Percentiles rank a stretch among this genome's conserved stretches.
These are phyloP conservation scores for Solanum microdontum DNA, from an alignment of 257 asterid genomes.

Conservation along the genomic window DNA sequence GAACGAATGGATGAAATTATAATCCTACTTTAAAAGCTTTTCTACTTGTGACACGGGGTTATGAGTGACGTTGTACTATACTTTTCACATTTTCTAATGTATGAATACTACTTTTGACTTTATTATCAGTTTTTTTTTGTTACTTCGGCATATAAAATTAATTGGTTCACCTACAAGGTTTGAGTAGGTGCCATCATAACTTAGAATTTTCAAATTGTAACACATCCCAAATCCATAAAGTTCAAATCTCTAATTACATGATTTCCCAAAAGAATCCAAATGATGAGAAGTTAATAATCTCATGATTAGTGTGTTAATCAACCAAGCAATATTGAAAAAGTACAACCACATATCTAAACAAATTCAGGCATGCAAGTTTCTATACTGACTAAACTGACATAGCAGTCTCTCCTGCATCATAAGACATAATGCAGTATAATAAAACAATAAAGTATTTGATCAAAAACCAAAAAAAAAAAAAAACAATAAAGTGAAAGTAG, in stretches of 20 bases:
- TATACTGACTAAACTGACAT: neutral
- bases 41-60: neutral
- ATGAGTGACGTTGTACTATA: neutral
- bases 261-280: neutral
- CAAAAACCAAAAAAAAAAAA: no score
- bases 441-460: neutral
- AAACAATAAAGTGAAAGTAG: neutral
- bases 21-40: no score
- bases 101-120: neutral
- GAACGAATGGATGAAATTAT: neutral
- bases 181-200: accelerated
- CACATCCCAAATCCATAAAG: accelerated
- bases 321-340: neutral
- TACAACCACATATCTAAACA: neutral
- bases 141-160: neutral
- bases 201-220: accelerated
- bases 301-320: neutral
- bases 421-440: neutral
- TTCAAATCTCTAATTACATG: neutral
- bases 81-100: neutral
- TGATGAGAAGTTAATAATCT: neutral
- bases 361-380: neutral
- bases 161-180: neutral
- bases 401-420: neutral
- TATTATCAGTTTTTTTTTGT: no score